Conservation (phyloP, 257 asterid species). For the Nicotiana paniculata region DNA sequence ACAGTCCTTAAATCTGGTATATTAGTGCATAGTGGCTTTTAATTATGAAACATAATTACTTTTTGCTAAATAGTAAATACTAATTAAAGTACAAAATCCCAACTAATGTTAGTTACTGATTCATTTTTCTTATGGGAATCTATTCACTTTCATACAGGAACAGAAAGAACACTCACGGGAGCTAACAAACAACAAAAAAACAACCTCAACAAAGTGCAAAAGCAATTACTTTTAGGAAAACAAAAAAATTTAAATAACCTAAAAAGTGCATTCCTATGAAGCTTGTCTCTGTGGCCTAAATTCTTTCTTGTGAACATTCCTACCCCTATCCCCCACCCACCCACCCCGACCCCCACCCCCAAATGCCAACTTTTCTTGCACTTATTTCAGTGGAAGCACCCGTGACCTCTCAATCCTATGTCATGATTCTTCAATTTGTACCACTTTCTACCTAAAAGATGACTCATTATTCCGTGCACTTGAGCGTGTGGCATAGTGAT, state of each 20-base stretch:
- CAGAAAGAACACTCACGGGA: conserved; percentile 26
- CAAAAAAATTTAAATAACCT: not conserved
- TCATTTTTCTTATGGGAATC: conserved; percentile 9
- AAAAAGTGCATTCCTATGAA: conserved; percentile 27
- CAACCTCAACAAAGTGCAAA: conserved; percentile 8
- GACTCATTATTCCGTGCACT: not conserved
- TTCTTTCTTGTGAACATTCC: conserved; percentile 32
- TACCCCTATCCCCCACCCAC: not conserved
- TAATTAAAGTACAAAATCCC: not conserved
- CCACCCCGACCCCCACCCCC: not conserved
- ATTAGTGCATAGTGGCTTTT: not conserved
- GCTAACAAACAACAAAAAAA: conserved; percentile 6
- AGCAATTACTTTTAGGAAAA: conserved; percentile 1
- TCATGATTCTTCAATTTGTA: conserved; percentile 16
- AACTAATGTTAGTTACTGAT: not conserved
- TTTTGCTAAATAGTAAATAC: not conserved
- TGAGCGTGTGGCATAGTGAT: too few species aligned
- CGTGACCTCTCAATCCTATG: conserved; percentile 34
- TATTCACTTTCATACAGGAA: conserved; percentile 18
- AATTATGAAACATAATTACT: not conserved
- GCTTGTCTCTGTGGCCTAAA: conserved; percentile 25
- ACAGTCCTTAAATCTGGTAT: not conserved
- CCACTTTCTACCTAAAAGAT: conserved; percentile 17
- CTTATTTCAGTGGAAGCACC: conserved; percentile 38
- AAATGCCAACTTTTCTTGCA: not conserved